Evolutionary conservation across 2,329 filamentous ascomycete species (phyloP), one percentile per base, ranked within the genome.

Genomic region (Colletotrichum neosansevieriae): DNA sequence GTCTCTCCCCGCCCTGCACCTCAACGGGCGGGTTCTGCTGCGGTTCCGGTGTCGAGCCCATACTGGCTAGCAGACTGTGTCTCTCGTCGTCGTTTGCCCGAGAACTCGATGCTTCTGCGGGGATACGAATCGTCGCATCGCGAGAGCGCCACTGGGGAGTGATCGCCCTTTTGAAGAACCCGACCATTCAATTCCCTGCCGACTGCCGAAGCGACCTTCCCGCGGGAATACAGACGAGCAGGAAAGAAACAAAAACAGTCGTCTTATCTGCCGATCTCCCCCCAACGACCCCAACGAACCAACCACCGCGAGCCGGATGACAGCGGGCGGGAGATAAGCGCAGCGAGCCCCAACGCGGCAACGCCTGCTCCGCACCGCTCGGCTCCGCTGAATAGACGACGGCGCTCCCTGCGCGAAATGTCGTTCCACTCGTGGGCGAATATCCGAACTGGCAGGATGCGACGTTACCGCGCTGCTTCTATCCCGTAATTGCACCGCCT

Each of bases 211-310:
- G 36, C 5, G 13, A 21, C 15, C 59, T 68, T 49, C 34, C 65
- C 65, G 65, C 61, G 65, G 54, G 34, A 24, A 61, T 32, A 53
- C 32, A 40, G 15, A n/a, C 42, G 32, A 21, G 15, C 24, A 29
- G n/a, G 1, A 15, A 44, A 44, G 29, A 57, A 7, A 29, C 2
- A 49, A 36, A 1, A 49, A 4, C 7, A 36, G 29, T n/a, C 7
- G 45, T 12, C 65, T 65, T 65, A 65, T 68, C 54, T 68, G 49
- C 65, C 61, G 49, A 65, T 68, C 47, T 19, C n/a, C 57, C 36
- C 19, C 53, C 58, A 50, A 57, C 40, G 5, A 57, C 36, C 11
- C 17, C 32, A 45, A 42, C 21, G 44, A n/a, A 15, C 56, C 65
- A 58, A 45, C 61, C 24, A 32, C 54, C 34, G 54, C 53, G 61